Conservation (phyloP, 805 yeast species). For the Kluyveromyces siamensis region DNA sequence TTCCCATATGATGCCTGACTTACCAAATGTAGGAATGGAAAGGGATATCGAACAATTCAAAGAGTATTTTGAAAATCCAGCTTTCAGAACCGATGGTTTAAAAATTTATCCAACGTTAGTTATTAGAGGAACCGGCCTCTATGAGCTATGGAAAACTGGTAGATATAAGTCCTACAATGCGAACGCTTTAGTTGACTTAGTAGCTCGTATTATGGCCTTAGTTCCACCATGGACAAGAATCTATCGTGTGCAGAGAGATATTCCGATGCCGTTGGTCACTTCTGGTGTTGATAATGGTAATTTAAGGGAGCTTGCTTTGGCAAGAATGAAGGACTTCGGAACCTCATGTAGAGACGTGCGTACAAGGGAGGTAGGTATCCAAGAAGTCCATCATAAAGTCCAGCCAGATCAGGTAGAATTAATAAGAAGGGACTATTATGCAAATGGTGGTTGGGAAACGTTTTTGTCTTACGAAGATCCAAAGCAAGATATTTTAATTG, state of each 20-base stretch:
- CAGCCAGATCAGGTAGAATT: conserved; percentile 96
- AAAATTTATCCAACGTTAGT: conserved; percentile 94
- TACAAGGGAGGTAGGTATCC: conserved; percentile 97
- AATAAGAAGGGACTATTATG: conserved; percentile 90
- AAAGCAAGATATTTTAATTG: conserved; percentile 89
- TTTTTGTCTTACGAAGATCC: conserved; percentile 95
- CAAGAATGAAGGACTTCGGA: conserved; percentile 97
- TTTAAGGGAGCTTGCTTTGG: conserved; percentile 86
- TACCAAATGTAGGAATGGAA: conserved; percentile 98
- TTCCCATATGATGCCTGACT: conserved; percentile 98
- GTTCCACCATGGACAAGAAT: conserved; percentile 99
- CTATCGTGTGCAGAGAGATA: conserved; percentile 96
- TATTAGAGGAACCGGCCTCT: conserved; percentile 93
- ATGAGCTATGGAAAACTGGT: conserved; percentile 96
- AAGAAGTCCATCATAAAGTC: conserved; percentile 94
- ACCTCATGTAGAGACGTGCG: conserved; percentile 93
- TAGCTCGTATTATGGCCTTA: conserved; percentile 88
- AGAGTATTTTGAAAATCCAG: conserved; percentile 96
- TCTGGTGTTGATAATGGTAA: conserved; percentile 98
- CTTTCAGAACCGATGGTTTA: conserved; percentile 92
- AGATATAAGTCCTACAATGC: conserved; percentile 91
- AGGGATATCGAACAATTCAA: conserved; percentile 92
- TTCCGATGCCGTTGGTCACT: conserved; percentile 97
- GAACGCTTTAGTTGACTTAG: conserved; percentile 85
- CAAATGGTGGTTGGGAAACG: conserved; percentile 99